Conservation (phyloP, 768 basidiomycete species). For the Xerocomellus amylosporus region DNA sequence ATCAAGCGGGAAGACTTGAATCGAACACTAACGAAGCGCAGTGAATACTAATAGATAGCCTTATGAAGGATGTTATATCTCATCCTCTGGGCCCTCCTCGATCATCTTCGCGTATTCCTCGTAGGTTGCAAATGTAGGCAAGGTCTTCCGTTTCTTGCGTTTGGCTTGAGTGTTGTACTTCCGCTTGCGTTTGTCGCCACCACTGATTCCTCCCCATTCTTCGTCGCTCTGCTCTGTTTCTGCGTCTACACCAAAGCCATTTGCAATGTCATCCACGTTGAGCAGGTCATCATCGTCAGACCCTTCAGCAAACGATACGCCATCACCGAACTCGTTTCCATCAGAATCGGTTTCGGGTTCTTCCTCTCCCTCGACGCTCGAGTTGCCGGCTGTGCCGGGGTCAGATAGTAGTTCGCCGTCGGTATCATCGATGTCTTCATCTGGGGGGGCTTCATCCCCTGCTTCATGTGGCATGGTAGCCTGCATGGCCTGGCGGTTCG, state of each 20-base stretch:
- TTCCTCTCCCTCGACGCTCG: conserved; percentile 34
- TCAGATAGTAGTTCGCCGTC: conserved; percentile 29
- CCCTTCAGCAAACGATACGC: conserved; percentile 55
- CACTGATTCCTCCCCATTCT: conserved; percentile 38
- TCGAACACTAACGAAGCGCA: background rate
- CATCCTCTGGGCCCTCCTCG: conserved; percentile 49
- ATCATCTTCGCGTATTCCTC: conserved; percentile 86
- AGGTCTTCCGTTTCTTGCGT: conserved; percentile 62
- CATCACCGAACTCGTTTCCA: conserved; percentile 40
- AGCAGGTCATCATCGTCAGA: conserved; percentile 74
- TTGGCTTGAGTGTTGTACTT: conserved; percentile 42
- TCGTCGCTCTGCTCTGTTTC: conserved; percentile 18
- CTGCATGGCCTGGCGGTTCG: conserved; percentile 71
- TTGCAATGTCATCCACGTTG: conserved; percentile 50
- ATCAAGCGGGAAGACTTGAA: conserved; percentile 16
- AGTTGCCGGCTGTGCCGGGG: conserved; percentile 31
- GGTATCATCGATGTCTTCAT: conserved; percentile 28
- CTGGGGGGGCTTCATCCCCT: conserved; percentile 47
- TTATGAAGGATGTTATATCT: conserved; percentile 12
- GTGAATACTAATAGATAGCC: background rate
- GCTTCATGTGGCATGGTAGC: conserved; percentile 67
- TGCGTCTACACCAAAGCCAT: conserved; percentile 53
- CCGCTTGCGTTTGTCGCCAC: conserved; percentile 54
- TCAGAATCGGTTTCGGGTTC: conserved; percentile 27
- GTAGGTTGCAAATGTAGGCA: conserved; percentile 84